A percentile compares a stretch with the other conserved stretches of the same genome.
Evolutionary conservation across 768 basidiomycete genomes (phyloP).

Genomic region (Suillus plorans): DNA sequence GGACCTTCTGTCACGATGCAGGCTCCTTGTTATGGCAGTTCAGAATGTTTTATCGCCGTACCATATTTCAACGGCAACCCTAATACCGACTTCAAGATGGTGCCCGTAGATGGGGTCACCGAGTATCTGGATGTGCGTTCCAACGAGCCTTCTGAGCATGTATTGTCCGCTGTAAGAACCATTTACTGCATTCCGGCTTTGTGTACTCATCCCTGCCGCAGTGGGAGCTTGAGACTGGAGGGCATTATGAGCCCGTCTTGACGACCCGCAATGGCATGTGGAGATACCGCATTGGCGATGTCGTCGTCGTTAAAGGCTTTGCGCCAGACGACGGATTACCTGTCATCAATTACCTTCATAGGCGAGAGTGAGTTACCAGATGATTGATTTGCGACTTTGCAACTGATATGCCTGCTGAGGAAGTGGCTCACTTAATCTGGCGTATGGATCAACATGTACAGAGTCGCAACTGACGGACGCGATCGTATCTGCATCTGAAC

Average conservation of each 20-base stretch:
- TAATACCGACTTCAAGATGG: background rate
- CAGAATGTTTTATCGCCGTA: conserved; percentile 1
- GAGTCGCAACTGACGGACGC: conserved; percentile 1
- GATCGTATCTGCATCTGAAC: background rate
- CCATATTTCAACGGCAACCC: conserved; percentile 1
- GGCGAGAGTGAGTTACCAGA: conserved; percentile 2
- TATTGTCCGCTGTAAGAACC: background rate
- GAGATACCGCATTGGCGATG: conserved; percentile 11
- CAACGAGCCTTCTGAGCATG: background rate
- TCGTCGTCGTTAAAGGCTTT: conserved; percentile 10
- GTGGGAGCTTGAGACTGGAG: conserved; percentile 10
- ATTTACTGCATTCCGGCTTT: background rate
- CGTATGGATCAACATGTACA: conserved; percentile 1
- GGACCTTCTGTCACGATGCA: conserved; percentile 5
- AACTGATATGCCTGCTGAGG: background rate
- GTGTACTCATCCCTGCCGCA: background rate
- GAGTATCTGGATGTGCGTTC: background rate
- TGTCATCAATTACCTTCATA: conserved; percentile 5
- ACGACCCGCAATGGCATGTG: conserved; percentile 11
- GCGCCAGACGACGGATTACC: conserved; percentile 12
- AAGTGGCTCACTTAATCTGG: conserved; percentile 8
- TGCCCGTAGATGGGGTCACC: background rate
- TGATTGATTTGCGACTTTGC: too few species aligned
- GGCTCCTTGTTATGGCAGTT: background rate
- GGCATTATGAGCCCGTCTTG: conserved; percentile 8